Base-by-base conservation (phyloP, 441 rosid genomes). In the Biscutella laevigata region DNA sequence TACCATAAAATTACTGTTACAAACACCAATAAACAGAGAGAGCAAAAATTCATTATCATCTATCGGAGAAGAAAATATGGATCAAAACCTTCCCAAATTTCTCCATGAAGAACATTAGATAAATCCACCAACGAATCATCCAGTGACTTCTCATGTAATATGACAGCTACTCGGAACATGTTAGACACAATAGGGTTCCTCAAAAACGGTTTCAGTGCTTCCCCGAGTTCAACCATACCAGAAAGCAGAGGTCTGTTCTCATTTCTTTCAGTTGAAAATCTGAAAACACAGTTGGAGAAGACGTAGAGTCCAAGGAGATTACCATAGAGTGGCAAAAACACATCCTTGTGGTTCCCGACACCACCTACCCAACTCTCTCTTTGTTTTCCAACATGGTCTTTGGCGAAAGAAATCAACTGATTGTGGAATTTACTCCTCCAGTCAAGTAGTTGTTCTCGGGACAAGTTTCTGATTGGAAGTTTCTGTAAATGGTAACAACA, bases 51-150 rank as follows among this genome's bases (percentile, higher is more conserved):
- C n/a, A n/a, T n/a, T n/a, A n/a, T n/a, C n/a, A n/a, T n/a, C n/a
- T n/a, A n/a, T n/a, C n/a, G n/a, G 44, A 83, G 76, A 71, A 88
- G 97, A 78, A 88, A 92, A 73, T 75, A 86, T 4, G 95, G 97
- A 76, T 80, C 76, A 72, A 92, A 92, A 63, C 73, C 71, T 45
- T 81, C 86, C 89, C 88, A 81, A 40, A 67, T 27, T 17, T 65
- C 60, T 55, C 59, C 66, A 29, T 36, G 77, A 44, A 61, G 51
- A 46, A 45, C 49, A 37, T 42, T 63, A 49, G 59, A 50, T 15
- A 56, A 11, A 22, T 49, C 64, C 63, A 45, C 16, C 20, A 57
- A 12, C 15, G 62, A 50, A 54, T 38, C 64, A 52, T 72, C 72
- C 11, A 56, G 41, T 37, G 53, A 69, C 37, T 60, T 68, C 59